Base-by-base conservation (phyloP, 2,329 filamentous ascomycete genomes). In the Colletotrichum aenigma region DNA sequence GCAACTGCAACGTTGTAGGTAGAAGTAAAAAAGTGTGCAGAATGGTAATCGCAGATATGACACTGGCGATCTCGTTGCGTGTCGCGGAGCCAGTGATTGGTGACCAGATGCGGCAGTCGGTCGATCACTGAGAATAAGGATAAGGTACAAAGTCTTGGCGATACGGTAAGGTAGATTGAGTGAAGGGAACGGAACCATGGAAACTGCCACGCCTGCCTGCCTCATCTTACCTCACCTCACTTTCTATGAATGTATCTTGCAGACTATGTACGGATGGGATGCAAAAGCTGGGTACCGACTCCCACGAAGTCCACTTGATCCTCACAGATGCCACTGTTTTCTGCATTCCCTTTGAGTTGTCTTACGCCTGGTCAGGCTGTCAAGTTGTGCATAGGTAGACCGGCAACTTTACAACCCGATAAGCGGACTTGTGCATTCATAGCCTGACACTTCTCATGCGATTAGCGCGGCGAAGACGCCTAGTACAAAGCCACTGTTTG, bases 51-150 rank as follows among this genome's bases (percentile, higher is more conserved):
- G 32, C 9, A 61, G 36, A 48, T 48, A 30, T 60, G 66, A 56
- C 66, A 60, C 60, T 32, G 55, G 36, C 30, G 24, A 48, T 48
- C 38, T 61, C 26, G 24, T 61, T 61, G 62, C 55, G 28, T 52
- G 36, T 61, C 56, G 36, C 18, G 34, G 43, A 28, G n/a, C 43
- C 30, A 21, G 58, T 73, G 64, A 60, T 69, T 56, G 58, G 70
- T 36, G 52, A 66, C 62, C 34, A 62, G 69, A 68, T 67, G 52
- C 70, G 73, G 64, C 64, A 73, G 64, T 52, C 48, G 34, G 70
- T 64, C 62, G 73, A 75, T 65, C 70, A 68, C 70, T 7, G 56
- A 65, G 48, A 75, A 73, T 66, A 60, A 62, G 21, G 56, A 73
- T 66, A 60, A 62, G 18, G 56, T 48, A 30, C 26, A 58, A 65